Evolutionary conservation across 2,329 filamentous ascomycete species (phyloP).

Genomic region (Penicillium sp.): DNA sequence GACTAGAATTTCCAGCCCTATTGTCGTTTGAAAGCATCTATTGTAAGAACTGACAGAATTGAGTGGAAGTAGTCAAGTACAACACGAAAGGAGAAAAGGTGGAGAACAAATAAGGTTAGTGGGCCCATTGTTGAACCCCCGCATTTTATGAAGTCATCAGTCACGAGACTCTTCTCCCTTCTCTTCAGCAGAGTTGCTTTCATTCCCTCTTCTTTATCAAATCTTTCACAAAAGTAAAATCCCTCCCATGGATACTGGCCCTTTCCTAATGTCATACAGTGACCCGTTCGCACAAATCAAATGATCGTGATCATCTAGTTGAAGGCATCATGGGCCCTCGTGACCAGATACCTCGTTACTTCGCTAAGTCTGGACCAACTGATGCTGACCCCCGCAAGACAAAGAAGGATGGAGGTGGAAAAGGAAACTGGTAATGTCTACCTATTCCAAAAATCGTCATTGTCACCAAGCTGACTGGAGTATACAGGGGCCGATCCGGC

Average conservation of each 20-base stretch:
- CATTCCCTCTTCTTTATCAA: neutral
- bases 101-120: neutral
- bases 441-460: neutral
- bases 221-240: neutral
- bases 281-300: constrained; percentile 96
- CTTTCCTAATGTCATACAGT: constrained; percentile 54
- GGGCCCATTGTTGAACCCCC: neutral
- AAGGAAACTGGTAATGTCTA: constrained; percentile 81
- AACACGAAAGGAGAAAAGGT: neutral
- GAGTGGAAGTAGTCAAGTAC: no score
- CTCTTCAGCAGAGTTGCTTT: constrained; percentile 1
- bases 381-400: constrained; percentile 86
- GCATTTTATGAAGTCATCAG: neutral
- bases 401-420: constrained; percentile 94
- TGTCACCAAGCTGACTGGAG: constrained; percentile 3
- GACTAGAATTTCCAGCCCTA: no score
- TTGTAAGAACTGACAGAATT: no score
- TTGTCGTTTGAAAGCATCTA: no score
- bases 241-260: neutral
- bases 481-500: constrained; percentile 73
- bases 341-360: constrained; percentile 85
- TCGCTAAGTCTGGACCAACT: constrained; percentile 80
- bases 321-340: constrained; percentile 70
- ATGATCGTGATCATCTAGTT: constrained; percentile 85
- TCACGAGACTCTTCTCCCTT: neutral